Evolutionary conservation across 2,329 filamentous ascomycete species (phyloP), one percentile per base, ranked within the genome.

Genomic region (Aureobasidium subglaciale): DNA sequence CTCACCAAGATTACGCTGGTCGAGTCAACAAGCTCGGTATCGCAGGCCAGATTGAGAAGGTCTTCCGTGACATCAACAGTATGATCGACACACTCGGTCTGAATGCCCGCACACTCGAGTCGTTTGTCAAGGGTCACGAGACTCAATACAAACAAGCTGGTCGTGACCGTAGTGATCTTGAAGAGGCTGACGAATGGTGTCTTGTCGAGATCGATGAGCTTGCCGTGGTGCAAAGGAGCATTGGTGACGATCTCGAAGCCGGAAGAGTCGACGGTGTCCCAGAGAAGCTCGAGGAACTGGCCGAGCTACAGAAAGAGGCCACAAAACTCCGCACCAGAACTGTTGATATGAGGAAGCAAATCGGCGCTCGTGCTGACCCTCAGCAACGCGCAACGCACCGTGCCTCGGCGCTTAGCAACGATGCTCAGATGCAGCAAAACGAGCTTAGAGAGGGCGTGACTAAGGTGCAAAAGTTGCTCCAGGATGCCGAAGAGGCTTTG

Each of bases 51-150:
- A 75, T 80, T 56, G 75, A 79, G 63, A 71, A 71, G 50, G 65
- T 79, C 50, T 93, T 88, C 68, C 81, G 86, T 41, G 88, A 92
- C 64, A 88, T 92, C 67, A 92, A 93, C 69, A 88, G 88, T 11
- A 99, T 97, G 93, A 85, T 99, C 40, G 90, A 96, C 64, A 92
- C 88, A 0, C 75, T 97, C 37, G 92, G 92, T 9, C 79, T 96
- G 48, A 97, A 97, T 67, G 83, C 88, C 5, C 81, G 92, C 15
- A 83, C 78, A 7, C 64, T 86, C 38, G 70, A 76, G 18, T 74
- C 77, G 0, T 85, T 80, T 63, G 70, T 91, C 40, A 77, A 81
- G 55, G 88, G 86, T 7, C 87, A 95, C 62, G 76, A 76, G 10
- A 74, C 83, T 48, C 71, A 76, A 38, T 70, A 75, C 48, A 75